Base-by-base conservation (phyloP, 495 filamentous ascomycete species). In the Penicillium pancosmium region DNA sequence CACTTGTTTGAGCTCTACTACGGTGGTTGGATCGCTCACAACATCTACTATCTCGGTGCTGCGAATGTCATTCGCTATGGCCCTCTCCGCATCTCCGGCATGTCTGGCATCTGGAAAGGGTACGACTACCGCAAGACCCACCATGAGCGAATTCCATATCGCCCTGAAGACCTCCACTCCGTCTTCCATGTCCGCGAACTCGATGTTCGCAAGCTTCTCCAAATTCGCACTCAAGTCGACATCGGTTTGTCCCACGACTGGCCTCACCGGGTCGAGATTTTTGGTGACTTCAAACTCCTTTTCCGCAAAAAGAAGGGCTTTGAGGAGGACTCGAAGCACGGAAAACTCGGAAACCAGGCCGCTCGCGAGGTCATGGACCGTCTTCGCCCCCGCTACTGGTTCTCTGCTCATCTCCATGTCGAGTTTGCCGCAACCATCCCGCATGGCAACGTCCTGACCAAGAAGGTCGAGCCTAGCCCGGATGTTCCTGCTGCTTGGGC, bases 11-110 rank as follows among this genome's bases (percentile, higher is more conserved):
- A 98, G 68, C 82, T 98, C 3, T 95, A 91, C 76, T 96, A 98
- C 69, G 94, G 94, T 41, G 94, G 94, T 38, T 98, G 94, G 94
- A 94, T 91, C 2, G 93, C 93, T 1, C 92, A 90, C 16, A 96
- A 93, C 53, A 98, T 98, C 52, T 98, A 95, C 78, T 98, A 96
- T 76, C 73, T 98, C 63, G 94, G 94, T 43, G 92, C 92, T 12
- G 90, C 94, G 25, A 95, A 93, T 63, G 86, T 97, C 9, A 65
- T 98, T 6, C 87, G 88, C 15, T 81, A 91, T 50, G 93, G 93
- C 3, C 85, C 88, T 2, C 73, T 98, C 18, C 87, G 94, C 4
- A 96, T 98, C 57, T 89, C 90, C n/a, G 92, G 87, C 0, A 78
- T 98, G 74, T 91, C 89, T 21, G 95, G 94, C 5, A 98, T 98